Evolutionary conservation across 371 early-diverging fungal genomes (phyloP), one percentile per base, ranked within the genome.

Genomic region (Dentiscutata heterogama): DNA sequence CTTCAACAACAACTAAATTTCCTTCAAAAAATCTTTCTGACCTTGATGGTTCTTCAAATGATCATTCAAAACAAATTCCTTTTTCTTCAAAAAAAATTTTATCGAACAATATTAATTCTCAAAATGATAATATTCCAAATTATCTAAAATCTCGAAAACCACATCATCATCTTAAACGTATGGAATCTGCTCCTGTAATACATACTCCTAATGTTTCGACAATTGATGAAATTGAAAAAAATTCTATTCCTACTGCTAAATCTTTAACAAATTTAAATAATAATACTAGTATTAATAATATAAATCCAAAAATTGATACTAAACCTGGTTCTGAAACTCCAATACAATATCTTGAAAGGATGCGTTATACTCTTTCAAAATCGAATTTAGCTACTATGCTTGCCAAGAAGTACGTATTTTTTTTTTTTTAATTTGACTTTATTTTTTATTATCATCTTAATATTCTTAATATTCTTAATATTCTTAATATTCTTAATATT

Each of bases 321-420:
- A 58, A n/a, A n/a, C 22, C 58, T 18, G 31, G n/a, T 46, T 42
- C 58, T 46, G 80, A 80, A 56, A 80, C 80, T 11, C 80, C 80
- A 20, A 56, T 56, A 58, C 80, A 80, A 60, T 80, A 80, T 71
- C 60, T 80, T 31, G 80, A 80, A 53, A 64, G 80, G 16, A 71
- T 80, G 72, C 70, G 58, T 46, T 77, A 71, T 39, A 80, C 80
- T 53, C 58, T 80, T 20, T 71, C 71, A 35, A 80, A 80, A 80
- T 70, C 80, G 18, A 64, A 80, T 42, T 53, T 80, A 29, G 42
- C 80, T 8, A 56, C 71, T 0, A 42, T 80, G 72, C 39, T 80
- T 42, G 80, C 80, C 4, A 80, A 80, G 25, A 80, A 56, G 80
- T 80, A 27, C 7, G 27, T 80, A 58, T 13, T 14, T 46, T 78